Base-by-base conservation (phyloP, 1,284 basidiomycete species). In the Apiotrichum montevideense region DNA sequence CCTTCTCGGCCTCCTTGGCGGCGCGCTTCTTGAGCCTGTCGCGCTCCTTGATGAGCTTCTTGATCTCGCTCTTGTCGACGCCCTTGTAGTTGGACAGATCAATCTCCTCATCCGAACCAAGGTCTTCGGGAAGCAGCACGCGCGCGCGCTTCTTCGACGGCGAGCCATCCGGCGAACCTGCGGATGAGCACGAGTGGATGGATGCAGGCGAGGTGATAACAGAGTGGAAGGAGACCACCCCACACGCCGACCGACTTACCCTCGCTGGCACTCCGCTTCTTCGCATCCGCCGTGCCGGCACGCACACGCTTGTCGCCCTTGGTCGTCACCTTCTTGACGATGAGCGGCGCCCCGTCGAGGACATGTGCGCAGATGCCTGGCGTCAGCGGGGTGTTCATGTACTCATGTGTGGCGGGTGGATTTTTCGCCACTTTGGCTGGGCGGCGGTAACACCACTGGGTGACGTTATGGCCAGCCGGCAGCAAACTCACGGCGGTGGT, bases 401-500 rank as follows among this genome's bases (percentile, higher is more conserved):
- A 32, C 15, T 32, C 21, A 9, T 29, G 21, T 21, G 44, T 45
- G 15, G 44, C 44, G 32, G 21, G 29, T 8, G 29, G 35, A n/a
- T 34, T 11, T 35, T 14, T 32, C 42, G 41, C 49, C 35, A 35
- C 29, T 6, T 6, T 6, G 6, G n/a, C 9, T 14, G 6, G 14
- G 11, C 14, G 41, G 21, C 21, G 21, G 21, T 21, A 21, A 21
- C 21, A 21, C 21, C 21, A 21, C 21, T 21, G 21, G 21, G 21
- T 21, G 21, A 21, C 21, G 21, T 21, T 21, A 21, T 21, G 21
- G 21, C 21, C 21, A 21, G 21, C 21, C 21, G 21, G 21, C 21
- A 11, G 8, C 6, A 40, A 35, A 78, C 81, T 66, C 67, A 91
- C 90, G 83, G 62, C 82, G 77, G 73, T 95, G 90, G 43, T 90